These are phyloP conservation scores for Chlorokybus atmophyticus DNA, from an alignment of 139 green algal genomes.

Conservation along the genomic window DNA sequence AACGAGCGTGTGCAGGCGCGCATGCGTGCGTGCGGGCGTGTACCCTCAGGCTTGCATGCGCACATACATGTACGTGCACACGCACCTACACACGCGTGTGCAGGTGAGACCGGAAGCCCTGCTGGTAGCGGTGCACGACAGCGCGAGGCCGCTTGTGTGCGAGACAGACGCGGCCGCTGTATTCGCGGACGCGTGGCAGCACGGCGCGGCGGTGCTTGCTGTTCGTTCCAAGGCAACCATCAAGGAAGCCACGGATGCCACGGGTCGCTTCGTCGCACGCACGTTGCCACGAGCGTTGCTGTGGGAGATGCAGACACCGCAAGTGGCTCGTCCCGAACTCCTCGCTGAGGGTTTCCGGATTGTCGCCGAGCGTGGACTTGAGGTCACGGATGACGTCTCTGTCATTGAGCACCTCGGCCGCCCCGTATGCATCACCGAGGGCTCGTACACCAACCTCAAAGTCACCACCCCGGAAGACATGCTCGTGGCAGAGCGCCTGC, in stretches of 20 bases:
- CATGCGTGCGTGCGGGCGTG: too few species aligned
- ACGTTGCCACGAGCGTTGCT: conserved; percentile 75
- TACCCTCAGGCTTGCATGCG: background rate
- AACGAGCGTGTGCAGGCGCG: too few species aligned
- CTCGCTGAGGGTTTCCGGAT: background rate
- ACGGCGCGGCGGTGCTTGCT: conserved; percentile 87
- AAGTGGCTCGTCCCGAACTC: conserved; percentile 33
- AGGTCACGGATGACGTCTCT: conserved; percentile 96
- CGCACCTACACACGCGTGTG: conserved; percentile 6
- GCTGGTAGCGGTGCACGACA: conserved; percentile 92
- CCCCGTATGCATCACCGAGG: conserved; percentile 78
- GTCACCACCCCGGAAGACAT: conserved; percentile 43
- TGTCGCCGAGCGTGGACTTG: conserved; percentile 40
- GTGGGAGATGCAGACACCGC: conserved; percentile 97
- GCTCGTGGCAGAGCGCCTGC: conserved; percentile 26
- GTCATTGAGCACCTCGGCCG: conserved; percentile 89
- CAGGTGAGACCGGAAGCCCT: conserved; percentile 20
- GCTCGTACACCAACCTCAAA: conserved; percentile 96
- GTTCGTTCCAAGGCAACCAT: conserved; percentile 93
- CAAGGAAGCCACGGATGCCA: conserved; percentile 29
- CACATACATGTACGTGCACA: too few species aligned
- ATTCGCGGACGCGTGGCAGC: conserved; percentile 27
- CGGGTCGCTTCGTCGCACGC: conserved; percentile 47
- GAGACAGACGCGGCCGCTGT: conserved; percentile 37
- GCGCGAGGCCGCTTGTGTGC: conserved; percentile 70